phyloP scores from a whole-genome alignment of 1,284 basidiomycete genomes.

The Cerioporus squamosus region DNA sequence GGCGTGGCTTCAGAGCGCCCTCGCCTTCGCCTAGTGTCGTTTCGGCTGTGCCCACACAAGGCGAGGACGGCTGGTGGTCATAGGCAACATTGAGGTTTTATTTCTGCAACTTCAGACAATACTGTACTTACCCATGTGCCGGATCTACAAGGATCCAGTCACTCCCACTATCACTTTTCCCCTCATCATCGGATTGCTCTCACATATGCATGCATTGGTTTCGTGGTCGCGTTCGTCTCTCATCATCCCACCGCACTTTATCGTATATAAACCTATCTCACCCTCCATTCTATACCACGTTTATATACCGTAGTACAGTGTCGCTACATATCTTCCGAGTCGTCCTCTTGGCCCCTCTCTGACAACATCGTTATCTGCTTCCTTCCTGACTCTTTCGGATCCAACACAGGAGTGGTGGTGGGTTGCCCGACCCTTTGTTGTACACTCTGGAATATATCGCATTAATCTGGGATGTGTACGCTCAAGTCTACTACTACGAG shows the following conservation, averaged over 20 bases:
- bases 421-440: constrained; percentile 41
- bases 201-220: constrained; percentile 26
- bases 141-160: background rate
- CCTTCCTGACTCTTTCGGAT: too few relatives aligned
- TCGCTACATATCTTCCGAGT: constrained; percentile 1
- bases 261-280: constrained; percentile 21
- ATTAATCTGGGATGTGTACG: constrained; percentile 32
- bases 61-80: constrained; percentile 78
- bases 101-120: constrained; percentile 1
- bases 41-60: constrained; percentile 69
- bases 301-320: constrained; percentile 19
- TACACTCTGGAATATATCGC: constrained; percentile 41
- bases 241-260: background rate
- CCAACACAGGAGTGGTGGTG: background rate
- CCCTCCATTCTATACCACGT: constrained; percentile 25
- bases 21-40: constrained; percentile 78
- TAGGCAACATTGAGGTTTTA: too few relatives aligned
- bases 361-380: too few relatives aligned
- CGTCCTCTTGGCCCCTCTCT: too few relatives aligned
- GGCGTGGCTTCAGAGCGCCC: constrained; percentile 42
- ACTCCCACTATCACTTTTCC: constrained; percentile 1
- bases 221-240: constrained; percentile 4
- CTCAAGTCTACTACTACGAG: too few relatives aligned
- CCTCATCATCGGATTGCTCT: constrained; percentile 23
- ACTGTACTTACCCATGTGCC: constrained; percentile 1